Base-by-base conservation (phyloP, 2,329 filamentous ascomycete genomes). In the Davidsoniella australis region DNA sequence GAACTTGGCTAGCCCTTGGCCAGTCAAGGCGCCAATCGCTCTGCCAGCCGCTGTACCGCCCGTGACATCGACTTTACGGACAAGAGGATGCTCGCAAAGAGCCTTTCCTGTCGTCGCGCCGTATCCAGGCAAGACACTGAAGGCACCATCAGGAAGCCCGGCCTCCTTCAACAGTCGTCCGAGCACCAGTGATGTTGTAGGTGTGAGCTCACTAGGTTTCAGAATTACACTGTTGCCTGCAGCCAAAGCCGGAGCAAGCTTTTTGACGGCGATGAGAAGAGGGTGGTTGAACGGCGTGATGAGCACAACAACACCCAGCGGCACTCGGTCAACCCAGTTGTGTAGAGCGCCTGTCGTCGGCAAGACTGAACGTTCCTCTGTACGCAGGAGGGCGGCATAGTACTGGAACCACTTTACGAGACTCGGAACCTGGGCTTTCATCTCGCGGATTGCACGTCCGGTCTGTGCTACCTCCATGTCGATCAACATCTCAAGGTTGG, bases 11-110 rank as follows among this genome's bases (percentile, higher is more conserved):
- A 78, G 59, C 52, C 73, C 73, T 5, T 69, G 81, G 1, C 71
- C 66, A 2, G 78, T 71, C 0, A 82, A 81, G 58, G 75, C 72
- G 72, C 85, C 83, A 47, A 89, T 84, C 47, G 78, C 68, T 50
- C 76, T 73, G 1, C 80, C 85, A 0, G 83, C 85, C 2, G 68
- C 69, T 1, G 78, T 82, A 6, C 76, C 82, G 23, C 85, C 85
- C 0, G 85, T 89, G 56, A 91, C 89, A 1, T 79, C 78, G 42
- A 89, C 68, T 58, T 82, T 85, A 56, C 82, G 75, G 24, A 89
- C 73, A 42, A 75, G 72, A 50, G 76, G 68, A 61, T 88, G 83
- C 24, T 71, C 66, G 0, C 78, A 75, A 5, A 89, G 68, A 1
- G 78, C 75, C 3, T 74, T 71, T 12, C 84, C 83, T 0, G 80